A percentile compares a stretch with the other conserved stretches of the same genome.
Conservation (phyloP, 306 rosid genomes). For the Acacia acuminata region DNA sequence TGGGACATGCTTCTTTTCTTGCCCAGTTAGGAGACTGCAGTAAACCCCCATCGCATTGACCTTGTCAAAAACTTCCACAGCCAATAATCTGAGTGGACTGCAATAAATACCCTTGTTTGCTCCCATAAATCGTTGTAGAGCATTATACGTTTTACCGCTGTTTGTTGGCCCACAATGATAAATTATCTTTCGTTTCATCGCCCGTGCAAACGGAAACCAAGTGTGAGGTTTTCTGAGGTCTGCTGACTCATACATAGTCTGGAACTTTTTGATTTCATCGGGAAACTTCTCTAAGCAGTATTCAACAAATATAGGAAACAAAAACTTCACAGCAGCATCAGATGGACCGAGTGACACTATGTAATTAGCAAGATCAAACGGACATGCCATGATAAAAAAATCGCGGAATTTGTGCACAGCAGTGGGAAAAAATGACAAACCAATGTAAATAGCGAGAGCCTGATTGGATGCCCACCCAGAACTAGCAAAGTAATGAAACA, state of each 20-base stretch:
- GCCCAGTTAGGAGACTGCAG: constrained; percentile 80
- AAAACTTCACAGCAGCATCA: constrained; percentile 67
- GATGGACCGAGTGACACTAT: constrained; percentile 67
- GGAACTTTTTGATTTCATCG: constrained; percentile 74
- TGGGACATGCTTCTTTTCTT: constrained; percentile 81
- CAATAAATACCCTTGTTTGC: constrained; percentile 84
- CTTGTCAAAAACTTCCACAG: constrained; percentile 98
- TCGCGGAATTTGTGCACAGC: constrained; percentile 61
- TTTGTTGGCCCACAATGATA: constrained; percentile 98
- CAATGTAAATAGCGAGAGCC: constrained; percentile 90
- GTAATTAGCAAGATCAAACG: constrained; percentile 56
- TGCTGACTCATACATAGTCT: constrained; percentile 59
- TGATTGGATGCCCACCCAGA: constrained; percentile 92
- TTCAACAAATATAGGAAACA: constrained; percentile 88
- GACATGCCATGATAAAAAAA: constrained; percentile 56
- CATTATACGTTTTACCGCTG: constrained; percentile 93
- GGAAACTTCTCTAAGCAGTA: constrained; percentile 75
- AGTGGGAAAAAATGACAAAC: constrained; percentile 84
- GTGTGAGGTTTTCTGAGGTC: constrained; percentile 90
- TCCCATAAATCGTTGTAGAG: constrained; percentile 85
- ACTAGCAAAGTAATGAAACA: constrained; percentile 44
- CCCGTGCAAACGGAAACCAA: constrained; percentile 95
- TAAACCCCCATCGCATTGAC: constrained; percentile 82
- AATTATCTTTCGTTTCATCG: constrained; percentile 86
- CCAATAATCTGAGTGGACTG: constrained; percentile 83